Conservation (phyloP, 495 filamentous ascomycete genomes). For the Recurvomyces mirabilis region DNA sequence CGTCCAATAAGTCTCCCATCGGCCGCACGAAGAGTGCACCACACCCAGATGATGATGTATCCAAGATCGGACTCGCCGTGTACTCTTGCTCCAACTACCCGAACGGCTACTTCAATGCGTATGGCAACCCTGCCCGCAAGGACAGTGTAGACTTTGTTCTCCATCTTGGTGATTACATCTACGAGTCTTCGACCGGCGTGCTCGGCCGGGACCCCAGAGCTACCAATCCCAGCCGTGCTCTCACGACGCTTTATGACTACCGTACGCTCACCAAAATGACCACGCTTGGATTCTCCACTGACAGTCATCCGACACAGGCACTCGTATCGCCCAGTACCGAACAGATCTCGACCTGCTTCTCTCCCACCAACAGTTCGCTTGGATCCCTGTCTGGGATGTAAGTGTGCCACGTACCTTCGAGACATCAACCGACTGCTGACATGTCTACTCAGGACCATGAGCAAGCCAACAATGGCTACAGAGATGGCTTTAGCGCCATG, state of each 20-base stretch:
- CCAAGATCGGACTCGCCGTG: constrained; percentile 25
- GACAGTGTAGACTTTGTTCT: constrained; percentile 47
- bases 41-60: constrained; percentile 23
- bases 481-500: constrained; percentile 40
- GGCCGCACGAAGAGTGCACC: constrained; percentile 32
- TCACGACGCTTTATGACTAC: constrained; percentile 47
- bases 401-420: constrained; percentile 36
- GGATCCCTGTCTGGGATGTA: background rate
- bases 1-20: constrained; percentile 25
- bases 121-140: constrained; percentile 46
- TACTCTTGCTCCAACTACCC: constrained; percentile 35
- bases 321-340: constrained; percentile 47
- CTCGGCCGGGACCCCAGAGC: constrained; percentile 33
- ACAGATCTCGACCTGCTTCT: constrained; percentile 48
- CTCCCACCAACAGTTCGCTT: constrained; percentile 35
- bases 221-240: background rate
- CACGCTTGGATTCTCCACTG: no score
- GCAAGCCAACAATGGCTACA: constrained; percentile 50
- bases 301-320: no score
- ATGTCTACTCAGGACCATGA: constrained; percentile 47
- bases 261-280: no score
- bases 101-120: constrained; percentile 46
- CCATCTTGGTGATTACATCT: constrained; percentile 59
- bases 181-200: no score
- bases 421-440: constrained; percentile 50